Evolutionary conservation across 2,329 filamentous ascomycete genomes (phyloP).

Genomic region (Pseudophaeomoniella oleicola): DNA sequence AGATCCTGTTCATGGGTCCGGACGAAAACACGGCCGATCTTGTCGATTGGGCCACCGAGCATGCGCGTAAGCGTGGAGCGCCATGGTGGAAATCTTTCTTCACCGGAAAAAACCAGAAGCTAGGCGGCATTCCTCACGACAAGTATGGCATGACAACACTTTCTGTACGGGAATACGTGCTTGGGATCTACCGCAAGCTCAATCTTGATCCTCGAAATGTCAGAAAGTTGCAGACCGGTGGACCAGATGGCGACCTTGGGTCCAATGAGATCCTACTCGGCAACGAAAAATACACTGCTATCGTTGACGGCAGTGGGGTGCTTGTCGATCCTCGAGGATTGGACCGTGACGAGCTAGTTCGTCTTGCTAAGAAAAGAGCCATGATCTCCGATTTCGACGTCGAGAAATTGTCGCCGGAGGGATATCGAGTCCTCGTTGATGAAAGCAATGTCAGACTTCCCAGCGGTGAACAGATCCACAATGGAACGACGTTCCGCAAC

Average conservation of each 20-base stretch:
- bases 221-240: conserved; percentile 92
- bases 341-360: conserved; percentile 66
- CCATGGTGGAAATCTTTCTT: conserved; percentile 99
- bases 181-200: conserved; percentile 93
- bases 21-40: conserved; percentile 98
- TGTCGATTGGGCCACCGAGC: conserved; percentile 96
- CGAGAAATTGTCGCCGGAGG: conserved; percentile 70
- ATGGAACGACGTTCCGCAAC: conserved; percentile 93
- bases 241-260: conserved; percentile 88
- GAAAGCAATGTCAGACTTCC: conserved; percentile 82
- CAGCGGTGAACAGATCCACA: conserved; percentile 70
- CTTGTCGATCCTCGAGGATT: conserved; percentile 86
- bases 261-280: conserved; percentile 95
- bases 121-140: conserved; percentile 95
- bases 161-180: conserved; percentile 88
- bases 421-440: conserved; percentile 85
- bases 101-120: conserved; percentile 90
- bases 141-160: conserved; percentile 94
- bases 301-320: conserved; percentile 94
- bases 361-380: conserved; percentile 68
- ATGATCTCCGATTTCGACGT: conserved; percentile 85
- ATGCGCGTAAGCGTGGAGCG: conserved; percentile 72
- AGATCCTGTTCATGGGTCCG: conserved; percentile 96
- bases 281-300: conserved; percentile 87
- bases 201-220: conserved; percentile 74